Conservation (phyloP, 371 early-diverging fungal genomes). For the Mucor lusitanicus region DNA sequence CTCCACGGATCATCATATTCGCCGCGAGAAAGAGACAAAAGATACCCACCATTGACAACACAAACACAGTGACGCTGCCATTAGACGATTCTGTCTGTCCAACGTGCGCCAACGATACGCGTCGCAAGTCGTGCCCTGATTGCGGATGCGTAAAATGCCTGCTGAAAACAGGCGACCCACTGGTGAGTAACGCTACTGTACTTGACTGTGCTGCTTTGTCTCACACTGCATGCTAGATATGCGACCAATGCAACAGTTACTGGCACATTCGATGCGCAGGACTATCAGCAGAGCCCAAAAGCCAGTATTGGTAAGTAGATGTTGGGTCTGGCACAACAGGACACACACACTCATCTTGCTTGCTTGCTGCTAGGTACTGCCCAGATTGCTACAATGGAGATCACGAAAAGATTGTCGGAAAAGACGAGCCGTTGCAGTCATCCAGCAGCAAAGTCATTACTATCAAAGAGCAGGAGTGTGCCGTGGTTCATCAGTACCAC, state of each 20-base stretch:
- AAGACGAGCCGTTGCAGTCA: conserved; percentile 28
- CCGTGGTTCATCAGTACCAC: conserved; percentile 33
- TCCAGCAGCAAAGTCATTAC: background rate
- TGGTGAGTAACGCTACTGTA: conserved; percentile 29
- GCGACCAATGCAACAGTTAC: conserved; percentile 64
- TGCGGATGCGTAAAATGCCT: conserved; percentile 60
- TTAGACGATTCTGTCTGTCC: conserved; percentile 14
- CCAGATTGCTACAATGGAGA: conserved; percentile 51
- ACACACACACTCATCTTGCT: background rate
- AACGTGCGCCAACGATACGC: conserved; percentile 53
- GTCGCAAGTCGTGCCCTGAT: conserved; percentile 37
- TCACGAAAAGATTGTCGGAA: conserved; percentile 31
- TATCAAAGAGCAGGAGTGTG: conserved; percentile 38
- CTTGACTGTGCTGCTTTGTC: background rate
- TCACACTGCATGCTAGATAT: conserved; percentile 24
- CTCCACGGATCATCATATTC: background rate
- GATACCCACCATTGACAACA: background rate
- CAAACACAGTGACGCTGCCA: background rate
- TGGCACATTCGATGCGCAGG: conserved; percentile 57
- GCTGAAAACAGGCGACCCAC: conserved; percentile 54
- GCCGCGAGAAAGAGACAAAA: background rate
- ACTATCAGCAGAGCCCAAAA: conserved; percentile 40
- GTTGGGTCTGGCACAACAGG: background rate
- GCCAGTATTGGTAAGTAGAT: conserved; percentile 41
- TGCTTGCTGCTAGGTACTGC: conserved; percentile 47